A percentile compares a stretch with the other conserved stretches of the same genome.
Evolutionary conservation across 176 grass and related monocot species (phyloP).

Genomic region (Zoysia pacifica): DNA sequence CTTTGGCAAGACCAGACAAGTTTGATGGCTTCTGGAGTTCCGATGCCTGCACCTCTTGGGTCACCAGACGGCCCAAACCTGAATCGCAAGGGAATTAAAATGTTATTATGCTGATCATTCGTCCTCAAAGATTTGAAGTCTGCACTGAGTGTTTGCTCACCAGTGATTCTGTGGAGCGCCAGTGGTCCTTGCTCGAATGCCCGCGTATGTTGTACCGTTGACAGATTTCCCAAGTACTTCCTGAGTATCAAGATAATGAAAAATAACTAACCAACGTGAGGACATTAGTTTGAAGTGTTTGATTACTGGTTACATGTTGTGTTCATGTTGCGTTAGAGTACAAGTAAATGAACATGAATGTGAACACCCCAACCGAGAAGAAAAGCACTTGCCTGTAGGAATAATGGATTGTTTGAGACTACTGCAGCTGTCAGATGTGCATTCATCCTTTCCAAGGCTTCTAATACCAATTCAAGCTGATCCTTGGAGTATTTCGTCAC

Average conservation of each 20-base stretch:
- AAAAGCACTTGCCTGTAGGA: conserved; percentile 69
- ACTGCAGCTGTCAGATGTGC: conserved; percentile 92
- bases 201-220: conserved; percentile 96
- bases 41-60: conserved; percentile 89
- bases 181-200: conserved; percentile 93
- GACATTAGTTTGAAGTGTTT: not conserved
- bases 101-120: not conserved
- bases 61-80: conserved; percentile 98
- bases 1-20: conserved; percentile 98
- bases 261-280: not conserved
- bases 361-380: not conserved
- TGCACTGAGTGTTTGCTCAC: conserved; percentile 38
- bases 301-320: not conserved
- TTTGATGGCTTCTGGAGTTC: conserved; percentile 92
- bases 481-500: conserved; percentile 78
- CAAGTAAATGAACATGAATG: not conserved
- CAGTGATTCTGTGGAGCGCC: conserved; percentile 99
- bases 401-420: conserved; percentile 87
- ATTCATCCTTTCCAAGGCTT: conserved; percentile 85
- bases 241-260: conserved; percentile 34
- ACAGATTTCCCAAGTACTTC: conserved; percentile 85
- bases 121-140: not conserved
- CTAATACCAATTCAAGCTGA: conserved; percentile 72
- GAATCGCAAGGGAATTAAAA: not conserved
- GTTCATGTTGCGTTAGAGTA: not conserved